phyloP scores from a whole-genome alignment of 2,329 filamentous ascomycete species.

The Xylariaceae sp. region DNA sequence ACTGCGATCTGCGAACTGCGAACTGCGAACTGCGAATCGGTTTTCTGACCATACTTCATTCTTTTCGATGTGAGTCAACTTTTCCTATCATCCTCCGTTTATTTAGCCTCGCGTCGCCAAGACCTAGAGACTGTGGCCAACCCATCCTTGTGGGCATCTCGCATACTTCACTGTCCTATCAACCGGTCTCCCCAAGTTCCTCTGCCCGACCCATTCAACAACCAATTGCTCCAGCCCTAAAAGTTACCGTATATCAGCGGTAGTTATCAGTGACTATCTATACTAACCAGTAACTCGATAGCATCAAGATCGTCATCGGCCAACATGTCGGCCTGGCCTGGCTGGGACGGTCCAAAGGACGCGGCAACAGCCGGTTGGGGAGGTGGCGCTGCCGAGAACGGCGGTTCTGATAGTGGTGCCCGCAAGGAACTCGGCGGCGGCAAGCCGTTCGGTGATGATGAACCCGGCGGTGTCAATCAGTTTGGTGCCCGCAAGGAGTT shows the following conservation, averaged over 20 bases:
- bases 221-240: background rate
- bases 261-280: background rate
- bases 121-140: too few relatives aligned
- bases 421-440: too few relatives aligned
- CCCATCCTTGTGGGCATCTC: too few relatives aligned
- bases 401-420: background rate
- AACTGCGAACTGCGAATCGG: too few relatives aligned
- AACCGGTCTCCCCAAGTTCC: background rate
- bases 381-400: background rate
- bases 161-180: too few relatives aligned
- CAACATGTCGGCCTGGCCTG: background rate
- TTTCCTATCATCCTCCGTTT: too few relatives aligned
- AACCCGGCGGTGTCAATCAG: constrained; percentile 1
- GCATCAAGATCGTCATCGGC: background rate
- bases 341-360: background rate
- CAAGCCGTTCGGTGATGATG: background rate
- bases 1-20: too few relatives aligned
- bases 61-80: too few relatives aligned
- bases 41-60: too few relatives aligned
- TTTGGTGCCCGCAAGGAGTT: constrained; percentile 12
- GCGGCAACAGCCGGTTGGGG: background rate
- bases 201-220: background rate
- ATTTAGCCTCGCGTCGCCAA: too few relatives aligned
- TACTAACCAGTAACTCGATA: background rate
- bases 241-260: background rate